Percentiles rank a stretch among this genome's conserved stretches.
Conservation (phyloP, 2,329 filamentous ascomycete genomes). For the Penicillium sp. region DNA sequence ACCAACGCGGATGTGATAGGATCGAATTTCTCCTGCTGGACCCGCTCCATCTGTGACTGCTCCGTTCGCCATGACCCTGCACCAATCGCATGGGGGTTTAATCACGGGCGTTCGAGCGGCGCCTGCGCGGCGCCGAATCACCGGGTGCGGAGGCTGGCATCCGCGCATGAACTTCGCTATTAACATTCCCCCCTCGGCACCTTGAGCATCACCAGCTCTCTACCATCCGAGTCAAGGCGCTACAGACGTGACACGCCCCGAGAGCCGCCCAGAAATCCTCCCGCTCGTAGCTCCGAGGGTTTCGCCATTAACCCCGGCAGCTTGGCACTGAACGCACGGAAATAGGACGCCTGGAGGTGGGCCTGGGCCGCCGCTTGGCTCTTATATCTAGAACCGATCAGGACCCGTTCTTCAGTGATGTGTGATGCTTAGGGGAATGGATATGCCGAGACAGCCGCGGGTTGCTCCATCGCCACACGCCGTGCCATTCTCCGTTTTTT, state of each 20-base stretch:
- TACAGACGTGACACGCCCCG: constrained; percentile 26
- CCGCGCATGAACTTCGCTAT: constrained; percentile 7
- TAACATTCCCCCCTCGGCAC: constrained; percentile 10
- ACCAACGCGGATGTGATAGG: constrained; percentile 9
- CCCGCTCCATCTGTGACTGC: too few species aligned
- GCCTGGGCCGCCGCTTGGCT: constrained; percentile 24
- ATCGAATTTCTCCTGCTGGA: neutral
- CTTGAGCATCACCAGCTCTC: too few species aligned
- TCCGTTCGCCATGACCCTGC: too few species aligned
- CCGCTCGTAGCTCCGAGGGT: constrained; percentile 26
- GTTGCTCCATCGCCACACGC: too few species aligned
- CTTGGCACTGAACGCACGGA: constrained; percentile 23
- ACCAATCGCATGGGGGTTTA: constrained; percentile 21
- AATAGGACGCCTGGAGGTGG: constrained; percentile 26
- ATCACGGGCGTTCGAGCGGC: constrained; percentile 19
- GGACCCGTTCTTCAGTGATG: constrained; percentile 1
- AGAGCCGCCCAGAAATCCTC: constrained; percentile 19
- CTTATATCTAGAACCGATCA: constrained; percentile 24
- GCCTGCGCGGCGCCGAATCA: too few species aligned
- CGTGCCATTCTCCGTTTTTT: too few species aligned
- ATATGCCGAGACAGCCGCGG: constrained; percentile 21
- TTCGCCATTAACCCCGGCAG: constrained; percentile 19
- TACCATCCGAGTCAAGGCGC: too few species aligned
- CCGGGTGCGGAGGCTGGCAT: too few species aligned
- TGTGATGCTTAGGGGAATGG: neutral